These are phyloP conservation scores for Podospora appendiculata DNA, from an alignment of 495 filamentous ascomycete genomes.

Conservation along the genomic window DNA sequence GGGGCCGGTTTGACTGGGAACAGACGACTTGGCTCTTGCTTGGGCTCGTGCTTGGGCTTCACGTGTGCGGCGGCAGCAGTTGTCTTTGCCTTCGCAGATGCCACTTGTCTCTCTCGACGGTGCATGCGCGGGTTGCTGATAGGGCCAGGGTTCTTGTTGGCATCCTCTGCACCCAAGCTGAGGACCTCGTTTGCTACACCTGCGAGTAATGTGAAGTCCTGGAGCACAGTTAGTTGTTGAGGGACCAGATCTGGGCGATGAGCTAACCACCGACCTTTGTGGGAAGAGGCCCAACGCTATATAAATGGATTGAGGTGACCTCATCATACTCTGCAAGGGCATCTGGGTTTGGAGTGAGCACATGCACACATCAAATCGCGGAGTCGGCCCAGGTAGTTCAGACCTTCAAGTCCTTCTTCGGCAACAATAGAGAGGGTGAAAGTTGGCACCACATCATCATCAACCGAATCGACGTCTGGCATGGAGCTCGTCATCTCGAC, in stretches of 20 bases:
- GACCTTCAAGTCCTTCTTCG: conserved; percentile 77
- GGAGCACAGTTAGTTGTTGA: neutral
- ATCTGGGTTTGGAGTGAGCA: conserved; percentile 52
- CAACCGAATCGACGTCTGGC: conserved; percentile 42
- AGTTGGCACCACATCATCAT: conserved; percentile 37
- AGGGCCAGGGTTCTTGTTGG: conserved; percentile 14
- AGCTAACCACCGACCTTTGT: conserved; percentile 46
- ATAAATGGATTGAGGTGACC: conserved; percentile 74
- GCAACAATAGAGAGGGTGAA: conserved; percentile 61
- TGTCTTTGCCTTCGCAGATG: conserved; percentile 9
- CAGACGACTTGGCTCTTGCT: conserved; percentile 11
- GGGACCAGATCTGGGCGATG: neutral
- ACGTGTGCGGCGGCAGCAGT: neutral
- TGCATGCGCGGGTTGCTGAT: conserved; percentile 31
- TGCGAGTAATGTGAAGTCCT: conserved; percentile 66
- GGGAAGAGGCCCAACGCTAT: conserved; percentile 67
- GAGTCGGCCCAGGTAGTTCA: conserved; percentile 7
- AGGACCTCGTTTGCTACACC: conserved; percentile 61
- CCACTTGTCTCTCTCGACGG: conserved; percentile 26
- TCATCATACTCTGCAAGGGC: conserved; percentile 58
- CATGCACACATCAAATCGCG: neutral
- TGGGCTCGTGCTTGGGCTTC: neutral
- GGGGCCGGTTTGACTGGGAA: conserved; percentile 6
- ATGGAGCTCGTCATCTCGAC: conserved; percentile 67
- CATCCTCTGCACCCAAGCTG: conserved; percentile 13